Evolutionary conservation across 2,329 filamentous ascomycete species (phyloP), one percentile per base, ranked within the genome.

Genomic region (Cercospora sp.): DNA sequence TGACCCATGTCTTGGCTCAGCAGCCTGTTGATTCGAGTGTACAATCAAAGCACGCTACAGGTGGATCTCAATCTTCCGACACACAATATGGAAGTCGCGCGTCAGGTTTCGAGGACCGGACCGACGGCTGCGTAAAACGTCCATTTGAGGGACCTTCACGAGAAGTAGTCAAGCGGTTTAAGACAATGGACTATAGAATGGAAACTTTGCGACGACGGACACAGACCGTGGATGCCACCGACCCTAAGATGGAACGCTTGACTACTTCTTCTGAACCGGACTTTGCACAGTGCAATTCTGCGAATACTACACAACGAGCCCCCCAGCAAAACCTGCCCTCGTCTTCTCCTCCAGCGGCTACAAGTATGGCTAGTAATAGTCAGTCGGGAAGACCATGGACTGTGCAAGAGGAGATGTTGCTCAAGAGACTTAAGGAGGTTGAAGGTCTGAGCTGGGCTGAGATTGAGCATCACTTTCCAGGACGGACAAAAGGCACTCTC

Each of bases 351-450:
- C 9, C 60, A 12, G 5, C 34, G 5, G 8, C 24, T 24, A 21
- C 60, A 62, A 24, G n/a, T 9, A 2, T 18, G n/a, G 34, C 37
- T 7, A 62, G 10, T 8, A 61, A 18, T 5, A 49, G 60, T 45
- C 34, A n/a, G 16, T n/a, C n/a, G 21, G 13, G 24, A 30, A 49
- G 9, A 16, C 37, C 37, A 32, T 62, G 60, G 60, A 30, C 60
- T n/a, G 26, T 28, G 12, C 73, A 77, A 30, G 78, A 80, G 51
- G 74, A 78, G 28, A 60, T 60, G 1, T 69, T 80, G 5, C 70
- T 84, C 0, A 78, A 81, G 5, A 79, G 79, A 40, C 63, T 84
- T 5, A 83, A 80, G 59, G 81, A 82, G 62, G 78, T 80, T 0
- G 78, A 80, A 37, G 71, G 72, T 6, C 67, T 76, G 5, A 67